Evolutionary conservation across 495 filamentous ascomycete species (phyloP), one percentile per base, ranked within the genome.

Genomic region (Filosporella fistucella): DNA sequence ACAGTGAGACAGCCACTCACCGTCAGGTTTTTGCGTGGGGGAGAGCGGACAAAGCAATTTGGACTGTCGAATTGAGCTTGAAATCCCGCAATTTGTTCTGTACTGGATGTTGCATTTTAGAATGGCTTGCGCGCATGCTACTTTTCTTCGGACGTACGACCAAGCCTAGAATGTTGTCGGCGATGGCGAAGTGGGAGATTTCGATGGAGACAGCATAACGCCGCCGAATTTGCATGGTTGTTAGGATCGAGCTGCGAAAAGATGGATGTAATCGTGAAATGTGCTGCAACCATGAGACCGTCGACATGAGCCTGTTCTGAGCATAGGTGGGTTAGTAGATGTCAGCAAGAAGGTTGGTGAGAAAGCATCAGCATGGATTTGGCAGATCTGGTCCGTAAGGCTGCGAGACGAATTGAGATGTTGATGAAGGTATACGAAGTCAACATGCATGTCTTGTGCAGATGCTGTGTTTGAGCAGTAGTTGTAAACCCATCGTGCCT

Each of bases 1-100:
- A 34, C 28, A 6, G 14, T 50, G 52, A 55, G 52, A 55, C 47
- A 50, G 26, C 42, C 51, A 54, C 29, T 35, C 30, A 32, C 2
- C 33, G 14, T 2, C 2, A 25, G 5, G 10, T 4, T 22, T 12
- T 8, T 4, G 42, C 37, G 51, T 41, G 51, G 51, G 51, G 39
- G 22, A 12, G 1, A 23, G 26, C 20, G 14, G 21, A 25, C 17
- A 37, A 51, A 51, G 47, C 40, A 51, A 51, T 51, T 51, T 51
- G 39, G 33, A 35, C 8, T 12, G 28, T 28, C 17, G 38, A 42
- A 34, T 42, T 29, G 36, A 18, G 9, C 8, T 11, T n/a, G 24
- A 17, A 16, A 28, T 6, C 17, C 33, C 18, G 24, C 29, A 22
- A 37, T n/a, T 16, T 30, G 18, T 24, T n/a, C 41, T 8, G 12